These are phyloP conservation scores for Hypsizygus marmoreus DNA, from an alignment of 768 basidiomycete species.

Conservation along the genomic window DNA sequence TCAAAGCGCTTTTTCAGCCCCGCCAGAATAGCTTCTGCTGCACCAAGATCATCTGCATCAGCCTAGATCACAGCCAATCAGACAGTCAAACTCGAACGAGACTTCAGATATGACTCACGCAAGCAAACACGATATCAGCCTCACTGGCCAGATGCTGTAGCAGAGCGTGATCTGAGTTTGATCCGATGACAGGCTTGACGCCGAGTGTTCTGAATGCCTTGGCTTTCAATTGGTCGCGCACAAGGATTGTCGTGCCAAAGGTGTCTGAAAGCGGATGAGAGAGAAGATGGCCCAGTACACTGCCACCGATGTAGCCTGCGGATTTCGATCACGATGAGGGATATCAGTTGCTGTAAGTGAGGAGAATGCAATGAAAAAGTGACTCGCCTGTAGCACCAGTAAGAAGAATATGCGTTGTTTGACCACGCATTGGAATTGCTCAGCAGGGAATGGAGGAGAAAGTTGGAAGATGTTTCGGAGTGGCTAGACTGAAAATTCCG, in stretches of 20 bases:
- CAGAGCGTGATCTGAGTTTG: conserved; percentile 37
- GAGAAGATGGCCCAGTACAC: conserved; percentile 49
- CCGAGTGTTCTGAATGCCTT: conserved; percentile 33
- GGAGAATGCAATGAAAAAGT: neutral
- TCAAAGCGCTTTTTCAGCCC: conserved; percentile 37
- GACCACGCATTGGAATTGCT: conserved; percentile 7
- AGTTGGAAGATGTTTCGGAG: neutral
- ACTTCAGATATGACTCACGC: conserved; percentile 27
- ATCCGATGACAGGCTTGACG: conserved; percentile 41
- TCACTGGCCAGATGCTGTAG: conserved; percentile 41
- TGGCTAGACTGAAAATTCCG: no score
- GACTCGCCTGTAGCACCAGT: conserved; percentile 48
- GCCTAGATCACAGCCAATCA: conserved; percentile 25
- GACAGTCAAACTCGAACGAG: neutral
- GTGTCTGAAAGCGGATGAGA: conserved; percentile 40
- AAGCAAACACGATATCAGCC: conserved; percentile 48
- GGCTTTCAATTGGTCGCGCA: conserved; percentile 44
- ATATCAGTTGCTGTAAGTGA: neutral
- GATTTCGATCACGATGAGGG: neutral
- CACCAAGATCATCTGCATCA: conserved; percentile 39
- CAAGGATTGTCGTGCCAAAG: conserved; percentile 47
- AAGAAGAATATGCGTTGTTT: conserved; percentile 40
- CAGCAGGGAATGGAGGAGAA: neutral
- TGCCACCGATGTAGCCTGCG: conserved; percentile 59
- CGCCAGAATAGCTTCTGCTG: conserved; percentile 39